These are phyloP conservation scores for Magnolia officinalis DNA, from an alignment of 164 flowering plant species.

Conservation along the genomic window DNA sequence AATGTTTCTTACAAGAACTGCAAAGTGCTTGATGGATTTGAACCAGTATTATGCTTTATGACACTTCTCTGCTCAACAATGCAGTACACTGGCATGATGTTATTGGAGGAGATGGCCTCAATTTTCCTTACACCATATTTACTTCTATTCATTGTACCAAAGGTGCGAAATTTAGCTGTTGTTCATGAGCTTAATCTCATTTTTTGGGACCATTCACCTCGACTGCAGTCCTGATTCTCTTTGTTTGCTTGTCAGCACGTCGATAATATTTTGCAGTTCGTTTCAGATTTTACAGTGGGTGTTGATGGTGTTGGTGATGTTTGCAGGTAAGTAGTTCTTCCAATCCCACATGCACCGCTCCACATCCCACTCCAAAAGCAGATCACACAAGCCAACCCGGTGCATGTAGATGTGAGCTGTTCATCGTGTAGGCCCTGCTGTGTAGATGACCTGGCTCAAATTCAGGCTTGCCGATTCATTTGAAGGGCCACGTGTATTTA, in stretches of 20 bases:
- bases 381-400: not conserved
- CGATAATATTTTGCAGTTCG: conserved; percentile 86
- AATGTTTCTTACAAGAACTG: not conserved
- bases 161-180: conserved; percentile 42
- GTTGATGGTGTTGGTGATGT: conserved; percentile 98
- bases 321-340: conserved; percentile 58
- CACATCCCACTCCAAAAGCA: not conserved
- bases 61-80: conserved; percentile 6
- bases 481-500: not conserved
- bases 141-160: conserved; percentile 80
- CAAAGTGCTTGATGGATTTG: not conserved
- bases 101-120: conserved; percentile 97
- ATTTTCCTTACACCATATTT: conserved; percentile 89
- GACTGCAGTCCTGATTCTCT: not conserved
- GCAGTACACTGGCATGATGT: conserved; percentile 97
- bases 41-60: conserved; percentile 3
- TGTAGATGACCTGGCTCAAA: no score
- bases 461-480: not conserved
- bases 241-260: conserved; percentile 65
- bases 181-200: not conserved
- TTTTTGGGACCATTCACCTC: not conserved
- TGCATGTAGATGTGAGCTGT: no score
- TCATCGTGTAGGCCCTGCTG: no score
- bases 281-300: conserved; percentile 73
- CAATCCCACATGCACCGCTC: not conserved